Evolutionary conservation across 345 rosid species (phyloP).

Genomic region (Punica granatum): DNA sequence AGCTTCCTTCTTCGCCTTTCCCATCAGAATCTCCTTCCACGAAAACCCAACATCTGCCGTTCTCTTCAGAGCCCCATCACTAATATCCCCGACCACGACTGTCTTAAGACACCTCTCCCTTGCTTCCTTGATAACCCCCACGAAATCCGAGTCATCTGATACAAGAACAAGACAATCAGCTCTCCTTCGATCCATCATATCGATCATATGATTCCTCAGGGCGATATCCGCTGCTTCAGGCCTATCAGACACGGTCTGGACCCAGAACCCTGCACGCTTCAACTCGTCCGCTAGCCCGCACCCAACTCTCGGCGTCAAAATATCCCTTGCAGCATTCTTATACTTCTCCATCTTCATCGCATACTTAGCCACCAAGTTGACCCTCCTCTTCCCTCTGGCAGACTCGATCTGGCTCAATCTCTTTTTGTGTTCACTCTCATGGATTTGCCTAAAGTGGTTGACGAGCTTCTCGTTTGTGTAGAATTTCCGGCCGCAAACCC

Average conservation of each 20-base stretch:
- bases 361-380: conserved; percentile 57
- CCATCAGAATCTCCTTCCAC: conserved; percentile 76
- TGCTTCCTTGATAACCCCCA: conserved; percentile 56
- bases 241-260: conserved; percentile 48
- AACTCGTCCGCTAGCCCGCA: conserved; percentile 68
- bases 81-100: conserved; percentile 69
- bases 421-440: conserved; percentile 68
- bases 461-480: conserved; percentile 54
- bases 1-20: conserved; percentile 85
- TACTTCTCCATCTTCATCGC: conserved; percentile 83
- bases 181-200: conserved; percentile 63
- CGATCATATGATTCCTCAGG: conserved; percentile 61
- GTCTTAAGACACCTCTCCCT: conserved; percentile 69
- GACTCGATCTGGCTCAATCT: conserved; percentile 78
- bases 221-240: conserved; percentile 76
- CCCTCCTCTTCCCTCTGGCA: conserved; percentile 67
- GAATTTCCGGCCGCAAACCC: conserved; percentile 76
- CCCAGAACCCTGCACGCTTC: conserved; percentile 70
- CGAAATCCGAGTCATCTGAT: conserved; percentile 80
- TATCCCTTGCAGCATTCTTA: conserved; percentile 42
- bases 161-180: conserved; percentile 77
- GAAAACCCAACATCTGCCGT: conserved; percentile 68
- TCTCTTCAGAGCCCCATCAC: conserved; percentile 59
- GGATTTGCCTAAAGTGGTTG: conserved; percentile 77
- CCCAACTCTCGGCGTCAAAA: conserved; percentile 59